Conservation (phyloP, 768 basidiomycete species). For the Daedaleopsis nitida region DNA sequence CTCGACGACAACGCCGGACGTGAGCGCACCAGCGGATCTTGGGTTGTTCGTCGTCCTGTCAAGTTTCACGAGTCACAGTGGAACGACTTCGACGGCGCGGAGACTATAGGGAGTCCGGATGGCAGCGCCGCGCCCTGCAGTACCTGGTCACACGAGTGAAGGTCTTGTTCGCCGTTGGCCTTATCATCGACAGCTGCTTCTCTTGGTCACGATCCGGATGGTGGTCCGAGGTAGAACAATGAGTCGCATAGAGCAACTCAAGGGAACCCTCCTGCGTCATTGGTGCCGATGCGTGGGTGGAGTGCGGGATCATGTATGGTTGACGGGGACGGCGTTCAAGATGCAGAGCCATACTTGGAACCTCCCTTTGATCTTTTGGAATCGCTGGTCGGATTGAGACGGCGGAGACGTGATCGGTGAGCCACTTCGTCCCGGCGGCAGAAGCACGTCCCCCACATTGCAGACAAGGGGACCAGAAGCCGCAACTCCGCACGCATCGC, state of each 20-base stretch:
- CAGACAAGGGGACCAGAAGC: background rate
- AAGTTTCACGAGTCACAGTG: conserved; percentile 91
- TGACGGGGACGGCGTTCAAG: background rate
- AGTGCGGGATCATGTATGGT: background rate
- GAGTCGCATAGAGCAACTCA: background rate
- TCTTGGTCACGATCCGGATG: conserved; percentile 8
- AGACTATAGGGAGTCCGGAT: conserved; percentile 1
- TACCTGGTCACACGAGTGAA: conserved; percentile 6
- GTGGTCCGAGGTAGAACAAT: conserved; percentile 2
- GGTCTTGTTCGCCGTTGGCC: background rate
- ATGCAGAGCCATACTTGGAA: background rate
- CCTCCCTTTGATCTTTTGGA: background rate
- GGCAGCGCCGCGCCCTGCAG: background rate
- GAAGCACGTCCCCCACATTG: background rate
- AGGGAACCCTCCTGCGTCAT: background rate
- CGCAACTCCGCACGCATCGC: background rate
- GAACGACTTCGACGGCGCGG: conserved; percentile 2
- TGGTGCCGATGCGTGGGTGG: background rate
- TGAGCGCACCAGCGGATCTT: conserved; percentile 95
- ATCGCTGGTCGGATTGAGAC: background rate
- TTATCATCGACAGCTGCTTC: background rate
- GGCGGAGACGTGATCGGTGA: conserved; percentile 13
- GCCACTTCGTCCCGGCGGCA: background rate
- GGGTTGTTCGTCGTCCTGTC: conserved; percentile 88
- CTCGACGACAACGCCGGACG: conserved; percentile 98